Evolutionary conservation across 805 yeast genomes (phyloP).

Genomic region (Jamesozyma rosinii): DNA sequence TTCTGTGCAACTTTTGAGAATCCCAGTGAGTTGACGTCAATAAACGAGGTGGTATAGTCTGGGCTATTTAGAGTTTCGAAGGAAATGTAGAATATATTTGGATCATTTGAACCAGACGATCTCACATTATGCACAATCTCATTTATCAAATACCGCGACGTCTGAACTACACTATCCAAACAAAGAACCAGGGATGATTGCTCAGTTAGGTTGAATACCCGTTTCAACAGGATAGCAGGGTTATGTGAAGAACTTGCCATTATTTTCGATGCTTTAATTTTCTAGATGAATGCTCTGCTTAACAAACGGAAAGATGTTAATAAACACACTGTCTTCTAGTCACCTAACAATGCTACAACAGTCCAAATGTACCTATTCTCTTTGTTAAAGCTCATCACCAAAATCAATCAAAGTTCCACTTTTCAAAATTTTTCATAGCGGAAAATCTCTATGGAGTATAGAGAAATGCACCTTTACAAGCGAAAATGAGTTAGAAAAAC

Average conservation of each 20-base stretch:
- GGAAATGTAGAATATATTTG: slow-evolving; percentile 46
- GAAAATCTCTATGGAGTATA: no score
- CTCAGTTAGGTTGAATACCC: slow-evolving; percentile 66
- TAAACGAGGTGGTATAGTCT: slow-evolving; percentile 37
- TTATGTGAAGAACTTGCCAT: slow-evolving; percentile 34
- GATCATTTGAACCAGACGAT: slow-evolving; percentile 8
- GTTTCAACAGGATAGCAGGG: slow-evolving; percentile 49
- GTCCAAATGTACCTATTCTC: no score
- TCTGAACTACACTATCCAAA: slow-evolving; percentile 62
- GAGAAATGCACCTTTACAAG: no score
- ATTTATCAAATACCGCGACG: slow-evolving; percentile 44
- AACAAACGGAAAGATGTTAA: no score
- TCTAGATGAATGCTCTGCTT: no score
- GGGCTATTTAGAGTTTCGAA: slow-evolving; percentile 59
- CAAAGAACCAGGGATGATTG: slow-evolving; percentile 62
- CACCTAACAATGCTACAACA: no score
- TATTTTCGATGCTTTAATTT: no score
- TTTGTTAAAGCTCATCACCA: no score
- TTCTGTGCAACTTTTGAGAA: slow-evolving; percentile 11
- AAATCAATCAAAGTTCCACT: no score
- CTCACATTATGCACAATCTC: slow-evolving; percentile 46
- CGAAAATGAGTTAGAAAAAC: no score
- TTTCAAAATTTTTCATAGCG: no score
- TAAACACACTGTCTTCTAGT: no score
- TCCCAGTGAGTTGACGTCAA: slow-evolving; percentile 35